Percentiles rank a stretch among this genome's conserved stretches.
Conservation (phyloP, 1,284 basidiomycete genomes). For the Rugosomyces carneus region DNA sequence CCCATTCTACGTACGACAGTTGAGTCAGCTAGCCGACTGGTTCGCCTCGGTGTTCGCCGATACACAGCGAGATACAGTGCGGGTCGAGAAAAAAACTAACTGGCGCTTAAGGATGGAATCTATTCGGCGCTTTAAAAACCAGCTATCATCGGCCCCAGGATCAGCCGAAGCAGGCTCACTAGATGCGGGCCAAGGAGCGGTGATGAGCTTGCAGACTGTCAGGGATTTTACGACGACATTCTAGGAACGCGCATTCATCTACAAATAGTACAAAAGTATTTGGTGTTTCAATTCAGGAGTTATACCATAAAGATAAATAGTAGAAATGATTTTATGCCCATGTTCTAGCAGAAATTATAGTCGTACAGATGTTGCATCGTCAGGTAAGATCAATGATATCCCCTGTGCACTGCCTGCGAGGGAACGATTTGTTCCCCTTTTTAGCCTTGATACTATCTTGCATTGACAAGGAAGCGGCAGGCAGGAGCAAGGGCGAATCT, state of each 20-base stretch:
- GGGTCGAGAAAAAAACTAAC: constrained; percentile 81
- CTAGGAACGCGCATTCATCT: constrained; percentile 13
- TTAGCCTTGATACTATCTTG: neutral
- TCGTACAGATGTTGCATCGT: neutral
- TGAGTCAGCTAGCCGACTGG: constrained; percentile 82
- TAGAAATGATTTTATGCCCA: no score
- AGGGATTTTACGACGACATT: constrained; percentile 46
- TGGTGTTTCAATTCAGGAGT: no score
- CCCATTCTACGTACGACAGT: constrained; percentile 78
- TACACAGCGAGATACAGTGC: constrained; percentile 63
- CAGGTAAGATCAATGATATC: constrained; percentile 19
- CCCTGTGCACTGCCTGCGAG: neutral
- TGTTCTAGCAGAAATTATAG: no score
- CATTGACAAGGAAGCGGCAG: neutral
- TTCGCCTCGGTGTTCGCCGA: constrained; percentile 80
- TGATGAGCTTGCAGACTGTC: constrained; percentile 41
- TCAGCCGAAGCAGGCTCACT: constrained; percentile 15
- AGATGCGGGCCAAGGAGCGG: constrained; percentile 25
- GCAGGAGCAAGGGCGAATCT: neutral
- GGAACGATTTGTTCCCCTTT: neutral
- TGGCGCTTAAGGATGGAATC: constrained; percentile 80
- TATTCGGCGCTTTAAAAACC: constrained; percentile 57
- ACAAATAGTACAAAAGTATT: neutral
- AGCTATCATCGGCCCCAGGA: constrained; percentile 24
- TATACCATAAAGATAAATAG: no score